phyloP scores from a whole-genome alignment of 192 early-diverging fungal species.

The Paraglomus brasilianum region DNA sequence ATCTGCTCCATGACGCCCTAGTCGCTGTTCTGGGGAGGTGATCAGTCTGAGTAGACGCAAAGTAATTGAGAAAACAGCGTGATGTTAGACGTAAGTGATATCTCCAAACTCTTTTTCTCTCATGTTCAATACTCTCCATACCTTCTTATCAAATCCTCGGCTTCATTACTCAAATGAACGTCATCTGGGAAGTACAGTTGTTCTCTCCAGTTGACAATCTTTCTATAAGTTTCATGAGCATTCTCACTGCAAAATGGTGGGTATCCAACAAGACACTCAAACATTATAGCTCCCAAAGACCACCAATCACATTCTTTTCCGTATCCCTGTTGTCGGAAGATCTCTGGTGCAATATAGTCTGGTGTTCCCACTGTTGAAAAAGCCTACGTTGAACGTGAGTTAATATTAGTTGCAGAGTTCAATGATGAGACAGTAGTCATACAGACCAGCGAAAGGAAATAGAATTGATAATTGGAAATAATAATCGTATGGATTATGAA shows the following conservation, averaged over 20 bases:
- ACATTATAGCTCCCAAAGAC: constrained; percentile 99
- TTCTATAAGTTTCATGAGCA: constrained; percentile 94
- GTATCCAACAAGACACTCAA: constrained; percentile 97
- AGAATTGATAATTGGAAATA: neutral
- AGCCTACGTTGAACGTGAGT: constrained; percentile 51
- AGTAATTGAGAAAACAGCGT: neutral
- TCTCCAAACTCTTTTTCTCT: neutral
- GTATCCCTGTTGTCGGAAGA: constrained; percentile 93
- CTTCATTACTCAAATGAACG: constrained; percentile 84
- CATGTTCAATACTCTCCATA: constrained; percentile 34
- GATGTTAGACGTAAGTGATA: neutral
- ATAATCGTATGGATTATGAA: no score
- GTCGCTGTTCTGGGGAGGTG: constrained; percentile 82
- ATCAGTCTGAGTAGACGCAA: constrained; percentile 59
- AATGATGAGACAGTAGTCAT: neutral
- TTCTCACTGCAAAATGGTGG: constrained; percentile 97
- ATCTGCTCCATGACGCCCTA: constrained; percentile 71
- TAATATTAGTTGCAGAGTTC: neutral
- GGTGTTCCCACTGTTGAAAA: constrained; percentile 99
- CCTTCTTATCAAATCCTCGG: constrained; percentile 89
- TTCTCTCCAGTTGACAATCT: constrained; percentile 97
- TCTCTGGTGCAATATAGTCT: constrained; percentile 94
- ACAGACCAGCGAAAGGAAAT: neutral
- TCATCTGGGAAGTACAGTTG: constrained; percentile 91
- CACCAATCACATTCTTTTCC: constrained; percentile 99